A percentile compares a stretch with the other conserved stretches of the same genome.
These are phyloP conservation scores for Cyberlindnera petersonii DNA, from an alignment of 805 yeast genomes.

Conservation along the genomic window DNA sequence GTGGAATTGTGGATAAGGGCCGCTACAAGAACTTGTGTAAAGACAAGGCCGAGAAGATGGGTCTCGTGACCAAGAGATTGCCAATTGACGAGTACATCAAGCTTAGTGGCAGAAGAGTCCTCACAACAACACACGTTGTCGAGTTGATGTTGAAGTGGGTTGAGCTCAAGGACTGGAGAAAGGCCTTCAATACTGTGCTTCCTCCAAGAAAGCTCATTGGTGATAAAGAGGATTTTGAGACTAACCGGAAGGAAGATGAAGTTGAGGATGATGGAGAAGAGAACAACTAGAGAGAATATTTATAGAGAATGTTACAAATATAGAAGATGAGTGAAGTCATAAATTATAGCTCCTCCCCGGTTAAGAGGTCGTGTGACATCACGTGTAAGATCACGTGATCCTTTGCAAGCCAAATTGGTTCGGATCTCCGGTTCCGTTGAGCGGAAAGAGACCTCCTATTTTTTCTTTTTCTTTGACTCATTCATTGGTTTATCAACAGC, in stretches of 20 bases:
- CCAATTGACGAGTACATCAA: constrained; percentile 86
- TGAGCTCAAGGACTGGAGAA: constrained; percentile 77
- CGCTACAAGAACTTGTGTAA: constrained; percentile 78
- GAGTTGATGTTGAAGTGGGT: constrained; percentile 80
- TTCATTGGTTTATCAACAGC: no score
- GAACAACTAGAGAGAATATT: not conserved
- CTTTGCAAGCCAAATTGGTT: no score
- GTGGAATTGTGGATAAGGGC: constrained; percentile 96
- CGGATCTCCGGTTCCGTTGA: no score
- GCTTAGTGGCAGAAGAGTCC: constrained; percentile 79
- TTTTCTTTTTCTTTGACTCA: no score
- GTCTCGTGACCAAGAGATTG: constrained; percentile 67
- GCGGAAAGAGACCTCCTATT: no score
- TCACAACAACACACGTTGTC: constrained; percentile 94
- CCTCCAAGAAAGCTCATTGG: constrained; percentile 63
- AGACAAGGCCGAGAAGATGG: constrained; percentile 72
- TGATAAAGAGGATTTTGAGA: constrained; percentile 10
- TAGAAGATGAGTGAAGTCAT: not conserved
- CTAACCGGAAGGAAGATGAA: not conserved
- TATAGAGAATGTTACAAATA: no score
- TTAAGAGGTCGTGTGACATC: constrained; percentile 1
- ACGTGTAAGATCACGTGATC: not conserved
- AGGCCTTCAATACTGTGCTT: constrained; percentile 79
- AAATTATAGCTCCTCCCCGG: not conserved
- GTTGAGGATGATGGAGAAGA: not conserved